These are phyloP conservation scores for Aspergillus ellipticus DNA, from an alignment of 495 filamentous ascomycete genomes.

Conservation along the genomic window DNA sequence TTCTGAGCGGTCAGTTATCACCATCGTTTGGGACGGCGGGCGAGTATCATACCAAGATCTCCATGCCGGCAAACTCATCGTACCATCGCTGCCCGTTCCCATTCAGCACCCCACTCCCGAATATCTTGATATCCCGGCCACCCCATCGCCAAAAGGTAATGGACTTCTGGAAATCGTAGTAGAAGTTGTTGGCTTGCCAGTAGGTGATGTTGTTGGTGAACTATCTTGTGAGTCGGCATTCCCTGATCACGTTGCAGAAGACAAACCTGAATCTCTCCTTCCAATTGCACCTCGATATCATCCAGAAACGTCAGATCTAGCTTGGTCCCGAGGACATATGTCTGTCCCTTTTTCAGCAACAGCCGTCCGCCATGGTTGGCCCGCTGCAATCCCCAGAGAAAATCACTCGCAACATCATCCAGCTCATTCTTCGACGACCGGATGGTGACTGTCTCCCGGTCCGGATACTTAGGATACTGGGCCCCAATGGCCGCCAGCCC, in stretches of 20 bases:
- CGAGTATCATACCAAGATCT: slow-evolving; percentile 36
- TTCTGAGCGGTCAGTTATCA: slow-evolving; percentile 27
- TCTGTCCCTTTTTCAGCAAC: slow-evolving; percentile 46
- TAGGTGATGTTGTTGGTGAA: slow-evolving; percentile 57
- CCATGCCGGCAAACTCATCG: slow-evolving; percentile 42
- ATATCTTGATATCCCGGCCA: slow-evolving; percentile 54
- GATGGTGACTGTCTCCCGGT: slow-evolving; percentile 47
- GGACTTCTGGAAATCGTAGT: slow-evolving; percentile 55
- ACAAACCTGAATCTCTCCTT: slow-evolving; percentile 49
- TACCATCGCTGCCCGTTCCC: slow-evolving; percentile 54
- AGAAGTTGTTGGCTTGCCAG: slow-evolving; percentile 57
- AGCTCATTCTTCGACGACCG: slow-evolving; percentile 47
- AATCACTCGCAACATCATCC: slow-evolving; percentile 52
- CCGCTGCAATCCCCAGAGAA: slow-evolving; percentile 46
- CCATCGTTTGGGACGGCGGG: neutral
- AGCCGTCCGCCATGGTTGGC: slow-evolving; percentile 54
- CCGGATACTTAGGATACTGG: slow-evolving; percentile 24
- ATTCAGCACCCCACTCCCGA: slow-evolving; percentile 49
- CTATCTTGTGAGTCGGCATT: slow-evolving; percentile 14
- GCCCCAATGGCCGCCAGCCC: slow-evolving; percentile 26
- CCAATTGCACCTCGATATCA: slow-evolving; percentile 53
- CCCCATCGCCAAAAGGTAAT: slow-evolving; percentile 62
- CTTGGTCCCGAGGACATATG: slow-evolving; percentile 54
- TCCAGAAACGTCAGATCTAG: slow-evolving; percentile 54
- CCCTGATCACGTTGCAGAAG: neutral